Base-by-base conservation (phyloP, 1,284 basidiomycete species). In the Sanghuangporus baumii region DNA sequence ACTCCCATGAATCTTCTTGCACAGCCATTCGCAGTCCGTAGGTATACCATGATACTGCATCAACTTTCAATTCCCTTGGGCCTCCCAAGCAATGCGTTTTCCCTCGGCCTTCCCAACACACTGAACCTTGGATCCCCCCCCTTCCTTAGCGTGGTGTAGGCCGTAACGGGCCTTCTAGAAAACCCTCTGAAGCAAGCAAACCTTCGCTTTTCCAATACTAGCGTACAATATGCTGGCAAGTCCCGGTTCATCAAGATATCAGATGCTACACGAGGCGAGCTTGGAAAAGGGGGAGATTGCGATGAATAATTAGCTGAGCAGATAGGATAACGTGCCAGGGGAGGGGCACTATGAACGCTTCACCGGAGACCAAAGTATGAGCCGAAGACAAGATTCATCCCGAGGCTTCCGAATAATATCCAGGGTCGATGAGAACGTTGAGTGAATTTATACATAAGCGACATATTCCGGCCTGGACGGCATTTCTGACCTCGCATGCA, bases 391-490 rank as follows among this genome's bases (percentile, higher is more conserved):
- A 18, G 18, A n/a, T 51, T 31, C 20, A 38, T 55, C n/a, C 60
- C 54, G 54, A 57, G 41, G 52, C 38, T 38, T 48, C 60, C 46
- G 54, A 55, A 61, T 50, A 55, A 43, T 55, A 31, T 50, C 46
- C 60, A 61, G 60, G 60, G 60, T 61, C 55, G 52, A 14, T 46
- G 38, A 61, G 14, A 6, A 4, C 18, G n/a, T n/a, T 6, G 5
- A 31, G 31, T 26, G 8, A 8, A 51, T 52, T 16, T 5, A 41
- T 40, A 9, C 11, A 47, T 36, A 26, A 50, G 31, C 23, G 46
- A 48, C 31, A 11, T 48, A 48, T 56, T n/a, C 54, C 60, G 60
- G 51, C 37, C 34, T 34, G 43, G n/a, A 38, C 60, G 60, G 60
- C 46, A 61, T 37, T 59, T 23, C n/a, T 7, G 36, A 11, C 57